phyloP scores from a whole-genome alignment of 2,329 filamentous ascomycete genomes.

The Xylariaceae sp. region DNA sequence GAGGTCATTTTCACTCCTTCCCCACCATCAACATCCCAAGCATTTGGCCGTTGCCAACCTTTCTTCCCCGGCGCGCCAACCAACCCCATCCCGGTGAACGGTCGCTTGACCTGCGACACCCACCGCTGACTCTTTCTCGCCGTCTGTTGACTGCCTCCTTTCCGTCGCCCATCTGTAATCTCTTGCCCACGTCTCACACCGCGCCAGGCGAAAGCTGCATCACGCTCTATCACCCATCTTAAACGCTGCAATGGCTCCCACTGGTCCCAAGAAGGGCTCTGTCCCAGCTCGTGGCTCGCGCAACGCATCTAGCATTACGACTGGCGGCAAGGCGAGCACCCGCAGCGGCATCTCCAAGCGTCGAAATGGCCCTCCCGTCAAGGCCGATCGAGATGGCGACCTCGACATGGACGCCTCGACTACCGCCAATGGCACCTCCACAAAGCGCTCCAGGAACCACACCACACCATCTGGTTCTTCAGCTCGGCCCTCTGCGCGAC shows the following conservation, averaged over 20 bases:
- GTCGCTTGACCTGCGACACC: constrained; percentile 10
- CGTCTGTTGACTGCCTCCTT: constrained; percentile 4
- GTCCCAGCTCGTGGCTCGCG: constrained; percentile 16
- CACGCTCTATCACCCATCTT: too few species aligned
- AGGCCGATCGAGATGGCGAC: constrained; percentile 56
- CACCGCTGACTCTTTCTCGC: not conserved
- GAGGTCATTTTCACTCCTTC: constrained; percentile 5
- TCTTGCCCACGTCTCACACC: not conserved
- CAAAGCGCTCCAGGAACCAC: constrained; percentile 22
- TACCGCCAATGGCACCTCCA: constrained; percentile 31
- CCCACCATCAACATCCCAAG: constrained; percentile 3
- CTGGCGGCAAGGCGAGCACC: constrained; percentile 21
- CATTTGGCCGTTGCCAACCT: not conserved
- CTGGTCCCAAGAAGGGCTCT: constrained; percentile 21
- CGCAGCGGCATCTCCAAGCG: constrained; percentile 54
- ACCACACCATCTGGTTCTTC: constrained; percentile 14
- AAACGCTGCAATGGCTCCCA: constrained; percentile 23
- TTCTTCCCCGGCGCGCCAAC: constrained; percentile 6
- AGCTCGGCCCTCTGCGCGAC: constrained; percentile 21
- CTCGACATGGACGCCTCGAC: constrained; percentile 54
- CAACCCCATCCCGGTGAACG: constrained; percentile 6
- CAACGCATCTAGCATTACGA: constrained; percentile 13
- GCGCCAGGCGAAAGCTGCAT: not conserved
- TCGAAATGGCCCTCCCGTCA: constrained; percentile 35
- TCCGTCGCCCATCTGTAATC: not conserved